phyloP scores from a whole-genome alignment of 768 basidiomycete genomes.

The Stropharia rugosoannulata region DNA sequence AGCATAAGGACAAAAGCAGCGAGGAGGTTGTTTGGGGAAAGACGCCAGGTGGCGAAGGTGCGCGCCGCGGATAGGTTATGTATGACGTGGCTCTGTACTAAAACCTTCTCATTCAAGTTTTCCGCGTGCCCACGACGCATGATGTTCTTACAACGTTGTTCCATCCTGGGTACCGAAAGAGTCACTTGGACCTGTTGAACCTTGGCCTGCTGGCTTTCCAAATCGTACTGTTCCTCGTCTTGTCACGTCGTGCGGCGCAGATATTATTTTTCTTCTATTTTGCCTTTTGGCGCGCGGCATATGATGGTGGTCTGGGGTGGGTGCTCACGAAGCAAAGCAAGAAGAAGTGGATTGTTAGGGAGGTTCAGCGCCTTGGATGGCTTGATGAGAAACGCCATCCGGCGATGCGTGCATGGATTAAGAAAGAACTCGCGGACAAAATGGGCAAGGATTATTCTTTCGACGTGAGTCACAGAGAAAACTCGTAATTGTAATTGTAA shows the following conservation, averaged over 20 bases:
- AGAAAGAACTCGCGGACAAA: conserved; percentile 82
- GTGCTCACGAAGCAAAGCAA: conserved; percentile 95
- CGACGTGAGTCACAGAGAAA: conserved; percentile 55
- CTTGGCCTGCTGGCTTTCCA: conserved; percentile 79
- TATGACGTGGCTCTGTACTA: conserved; percentile 7
- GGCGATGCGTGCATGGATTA: conserved; percentile 75
- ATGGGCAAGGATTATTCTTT: conserved; percentile 96
- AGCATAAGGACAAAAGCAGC: conserved; percentile 4
- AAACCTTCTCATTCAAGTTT: conserved; percentile 52
- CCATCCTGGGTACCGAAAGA: conserved; percentile 81
- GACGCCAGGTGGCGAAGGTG: conserved; percentile 79
- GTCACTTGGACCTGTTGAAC: conserved; percentile 85
- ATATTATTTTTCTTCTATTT: conserved; percentile 89
- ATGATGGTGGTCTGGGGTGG: conserved; percentile 93
- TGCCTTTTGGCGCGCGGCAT: conserved; percentile 88
- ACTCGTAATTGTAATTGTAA: neutral
- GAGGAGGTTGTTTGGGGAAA: conserved; percentile 87
- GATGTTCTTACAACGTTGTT: conserved; percentile 86
- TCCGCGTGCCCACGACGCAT: conserved; percentile 89
- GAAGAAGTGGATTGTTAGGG: conserved; percentile 87
- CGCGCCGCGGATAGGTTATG: conserved; percentile 13
- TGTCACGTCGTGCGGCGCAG: conserved; percentile 56
- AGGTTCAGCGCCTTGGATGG: conserved; percentile 81
- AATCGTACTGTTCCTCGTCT: conserved; percentile 62
- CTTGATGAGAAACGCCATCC: conserved; percentile 74